Evolutionary conservation across 306 rosid species (phyloP), one percentile per base, ranked within the genome.

Genomic region (Pueraria montana): DNA sequence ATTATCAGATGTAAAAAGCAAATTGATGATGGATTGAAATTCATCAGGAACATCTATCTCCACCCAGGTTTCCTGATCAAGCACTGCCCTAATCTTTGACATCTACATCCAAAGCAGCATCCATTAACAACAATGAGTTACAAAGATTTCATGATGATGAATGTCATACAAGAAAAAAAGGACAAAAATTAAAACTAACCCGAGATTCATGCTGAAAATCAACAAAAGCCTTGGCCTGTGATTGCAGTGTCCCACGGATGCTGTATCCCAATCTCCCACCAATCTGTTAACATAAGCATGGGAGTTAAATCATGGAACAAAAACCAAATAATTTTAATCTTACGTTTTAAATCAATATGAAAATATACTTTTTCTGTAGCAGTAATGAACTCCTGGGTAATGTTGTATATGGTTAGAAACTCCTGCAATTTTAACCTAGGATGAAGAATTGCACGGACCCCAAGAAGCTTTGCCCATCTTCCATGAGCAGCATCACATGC

Each of bases 401-500:
- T 89, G 85, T 80, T 92, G 86, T 91, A 90, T 79, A 94, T 91
- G 74, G 90, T 88, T 46, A 96, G 85, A 85, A 96, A 96, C 85
- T 96, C 99, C 89, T 88, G 99, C 85, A 96, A 81, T 88, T 90
- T 96, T 92, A 96, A 89, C 90, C 85, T 96, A 14, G 99, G 99
- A 90, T 96, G 99, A 69, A 96, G 94, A 67, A 88, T 82, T 82
- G 94, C 95, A 83, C 99, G 98, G 76, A 96, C 99, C 68, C 99
- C 99, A 67, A 96, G 97, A 80, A 96, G 93, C 86, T 96, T 96
- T 1, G 99, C 99, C 99, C 99, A 96, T 90, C 99, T 91, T 86
- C 99, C 99, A 83, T 96, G 99, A 81, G 99, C 98, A 87, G 97
- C 97, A 91, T 96, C 99, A 81, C 98, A 96, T 63, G 99, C 99